These are phyloP conservation scores for Leishmania major DNA, from an alignment of 208 protist genomes.

Conservation along the genomic window DNA sequence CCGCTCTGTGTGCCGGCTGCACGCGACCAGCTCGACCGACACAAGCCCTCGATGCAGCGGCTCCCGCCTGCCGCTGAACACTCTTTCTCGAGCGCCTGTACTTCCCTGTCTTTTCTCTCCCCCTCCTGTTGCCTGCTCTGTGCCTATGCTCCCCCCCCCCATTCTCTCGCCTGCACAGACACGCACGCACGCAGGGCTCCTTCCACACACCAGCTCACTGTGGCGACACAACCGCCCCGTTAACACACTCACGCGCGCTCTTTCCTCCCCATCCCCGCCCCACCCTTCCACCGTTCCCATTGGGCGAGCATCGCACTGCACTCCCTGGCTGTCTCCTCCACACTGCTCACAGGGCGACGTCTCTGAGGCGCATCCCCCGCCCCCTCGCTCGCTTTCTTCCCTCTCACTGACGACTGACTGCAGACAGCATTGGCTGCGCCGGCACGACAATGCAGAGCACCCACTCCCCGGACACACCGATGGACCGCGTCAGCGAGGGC, in stretches of 20 bases:
- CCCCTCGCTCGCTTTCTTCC: not conserved
- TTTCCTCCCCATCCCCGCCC: not conserved
- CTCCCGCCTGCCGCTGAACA: not conserved
- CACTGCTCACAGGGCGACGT: not conserved
- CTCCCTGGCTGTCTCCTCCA: slow-evolving; percentile 6
- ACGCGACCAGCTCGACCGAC: not conserved
- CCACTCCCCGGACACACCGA: not conserved
- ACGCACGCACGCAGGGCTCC: not conserved
- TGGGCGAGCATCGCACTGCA: not conserved
- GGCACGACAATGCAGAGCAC: not conserved
- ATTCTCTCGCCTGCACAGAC: not conserved
- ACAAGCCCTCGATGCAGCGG: not conserved
- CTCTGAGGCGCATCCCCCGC: not conserved
- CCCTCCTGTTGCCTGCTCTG: not conserved
- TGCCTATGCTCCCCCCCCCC: not conserved
- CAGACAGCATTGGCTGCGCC: not conserved
- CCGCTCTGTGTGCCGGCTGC: not conserved
- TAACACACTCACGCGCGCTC: not conserved
- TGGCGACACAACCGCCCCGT: not conserved
- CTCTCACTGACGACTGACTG: not conserved
- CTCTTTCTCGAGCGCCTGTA: not conserved
- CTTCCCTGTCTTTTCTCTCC: not conserved
- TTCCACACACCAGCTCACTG: not conserved
- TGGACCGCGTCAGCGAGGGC: not conserved
- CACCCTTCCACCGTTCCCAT: not conserved